Evolutionary conservation across 2,329 filamentous ascomycete species (phyloP).

Genomic region (Clonostachys rhizophaga): DNA sequence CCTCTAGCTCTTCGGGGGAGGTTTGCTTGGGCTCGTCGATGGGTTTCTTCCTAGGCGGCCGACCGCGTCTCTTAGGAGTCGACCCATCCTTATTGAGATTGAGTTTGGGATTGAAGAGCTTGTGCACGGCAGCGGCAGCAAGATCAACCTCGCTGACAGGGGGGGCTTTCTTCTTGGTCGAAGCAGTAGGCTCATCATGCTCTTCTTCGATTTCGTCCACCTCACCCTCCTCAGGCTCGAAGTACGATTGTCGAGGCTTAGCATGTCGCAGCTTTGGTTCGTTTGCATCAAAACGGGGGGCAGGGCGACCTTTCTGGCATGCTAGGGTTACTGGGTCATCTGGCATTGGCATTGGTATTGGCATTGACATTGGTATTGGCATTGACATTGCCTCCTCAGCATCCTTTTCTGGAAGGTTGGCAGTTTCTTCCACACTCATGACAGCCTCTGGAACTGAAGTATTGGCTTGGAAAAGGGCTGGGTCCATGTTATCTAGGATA

Average conservation of each 20-base stretch:
- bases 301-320: slow-evolving; percentile 6
- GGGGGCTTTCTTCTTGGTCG: too few species aligned
- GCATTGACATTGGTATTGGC: neutral
- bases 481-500: slow-evolving; percentile 40
- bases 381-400: slow-evolving; percentile 8
- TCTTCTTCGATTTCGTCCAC: slow-evolving; percentile 8
- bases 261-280: slow-evolving; percentile 46
- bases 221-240: slow-evolving; percentile 38
- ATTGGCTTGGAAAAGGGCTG: slow-evolving; percentile 37
- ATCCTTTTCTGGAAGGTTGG: neutral
- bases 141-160: slow-evolving; percentile 16
- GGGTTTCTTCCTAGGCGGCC: neutral
- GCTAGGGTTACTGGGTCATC: slow-evolving; percentile 4
- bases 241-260: slow-evolving; percentile 45
- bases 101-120: slow-evolving; percentile 8
- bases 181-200: neutral
- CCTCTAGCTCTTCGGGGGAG: too few species aligned
- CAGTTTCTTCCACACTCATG: slow-evolving; percentile 7
- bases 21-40: too few species aligned
- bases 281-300: slow-evolving; percentile 32
- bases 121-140: slow-evolving; percentile 24
- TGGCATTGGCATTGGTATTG: slow-evolving; percentile 7
- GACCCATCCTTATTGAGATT: neutral
- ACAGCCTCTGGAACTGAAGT: slow-evolving; percentile 8
- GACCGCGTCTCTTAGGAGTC: slow-evolving; percentile 1